Evolutionary conservation across 2,329 filamentous ascomycete species (phyloP), one percentile per base, ranked within the genome.

Genomic region (Didymella sp.): DNA sequence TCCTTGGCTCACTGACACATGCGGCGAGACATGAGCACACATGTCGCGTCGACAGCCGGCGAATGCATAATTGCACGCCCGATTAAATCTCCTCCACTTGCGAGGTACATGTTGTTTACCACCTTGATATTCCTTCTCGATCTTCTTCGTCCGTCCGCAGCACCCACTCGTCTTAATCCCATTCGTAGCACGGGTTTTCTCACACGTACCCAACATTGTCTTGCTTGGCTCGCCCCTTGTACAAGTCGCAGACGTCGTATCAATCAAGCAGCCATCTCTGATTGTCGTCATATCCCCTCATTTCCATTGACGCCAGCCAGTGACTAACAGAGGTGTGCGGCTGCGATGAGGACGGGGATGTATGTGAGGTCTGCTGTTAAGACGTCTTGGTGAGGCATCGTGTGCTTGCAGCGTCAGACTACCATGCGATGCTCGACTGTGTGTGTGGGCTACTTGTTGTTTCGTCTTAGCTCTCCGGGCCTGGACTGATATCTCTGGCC

Each of bases 301-400:
- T 73, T 73, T 3, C 69, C 68, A 49, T 73, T 73, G 19, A 73
- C 60, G 13, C 71, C 71, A 7, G 64, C 69, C n/a, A n/a, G n/a
- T n/a, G n/a, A n/a, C n/a, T n/a, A n/a, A n/a, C n/a, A n/a, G n/a
- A n/a, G n/a, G n/a, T n/a, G n/a, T n/a, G n/a, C n/a, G n/a, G n/a
- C n/a, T n/a, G n/a, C n/a, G n/a, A n/a, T n/a, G n/a, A n/a, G n/a
- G n/a, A n/a, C n/a, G n/a, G n/a, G n/a, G n/a, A n/a, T n/a, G 28
- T 47, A 53, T 17, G 42, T 53, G 51, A 53, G n/a, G 17, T 31
- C 22, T 17, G 43, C 22, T 11, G 35, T 33, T 37, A 51, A 43
- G 38, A 22, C 7, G 31, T 13, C 37, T 33, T 48, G 51, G 43
- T 44, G 19, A 48, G 19, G 51, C 51, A 48, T 54, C 38, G 24